Evolutionary conservation across 208 protist species (phyloP), one percentile per base, ranked within the genome.

Genomic region (Strigomonas galati): DNA sequence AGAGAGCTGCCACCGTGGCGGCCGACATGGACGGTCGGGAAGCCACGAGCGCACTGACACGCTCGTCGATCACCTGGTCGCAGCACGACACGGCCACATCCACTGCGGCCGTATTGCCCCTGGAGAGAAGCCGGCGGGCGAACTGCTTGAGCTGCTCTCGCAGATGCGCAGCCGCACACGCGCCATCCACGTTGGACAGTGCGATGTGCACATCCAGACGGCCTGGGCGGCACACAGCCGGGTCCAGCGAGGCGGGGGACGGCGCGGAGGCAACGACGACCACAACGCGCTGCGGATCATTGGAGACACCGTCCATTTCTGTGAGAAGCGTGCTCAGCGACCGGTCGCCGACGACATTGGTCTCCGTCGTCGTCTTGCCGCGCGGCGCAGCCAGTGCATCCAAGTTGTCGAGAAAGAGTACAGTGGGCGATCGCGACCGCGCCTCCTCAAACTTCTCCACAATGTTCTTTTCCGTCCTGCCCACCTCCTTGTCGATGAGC

Each of bases 361-460:
- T 83, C 67, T 88, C 78, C 24, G 52, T 51, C 23, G 62, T 79
- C 19, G 69, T 65, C 24, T 67, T 63, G 10, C 83, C 82, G 40
- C 94, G 88, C 21, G 85, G 84, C 15, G 83, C 82, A 3, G 94
- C 92, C 54, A 98, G 74, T 23, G 88, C 84, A 57, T 98, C 94
- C 51, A 98, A 74, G 70, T 98, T 94, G 76, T 98, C 92, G 52
- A 97, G 76, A 64, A 98, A 90, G 23, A 98, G 72, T 23, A 85
- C 89, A 26, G 84, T 84, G 2, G 92, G 92, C 14, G 90, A 73
- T 7, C 61, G 62, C 6, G 76, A 67, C 31, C 92, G 81, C 31
- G 94, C 94, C 21, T 72, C 59, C 23, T 70, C 66, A 62, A 98
- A 97, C 43, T 97, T 66, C 43, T 80, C 49, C 1, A 76, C 81